Evolutionary conservation across 2,329 filamentous ascomycete species (phyloP).

Genomic region (Curvularia hawaiiensis): DNA sequence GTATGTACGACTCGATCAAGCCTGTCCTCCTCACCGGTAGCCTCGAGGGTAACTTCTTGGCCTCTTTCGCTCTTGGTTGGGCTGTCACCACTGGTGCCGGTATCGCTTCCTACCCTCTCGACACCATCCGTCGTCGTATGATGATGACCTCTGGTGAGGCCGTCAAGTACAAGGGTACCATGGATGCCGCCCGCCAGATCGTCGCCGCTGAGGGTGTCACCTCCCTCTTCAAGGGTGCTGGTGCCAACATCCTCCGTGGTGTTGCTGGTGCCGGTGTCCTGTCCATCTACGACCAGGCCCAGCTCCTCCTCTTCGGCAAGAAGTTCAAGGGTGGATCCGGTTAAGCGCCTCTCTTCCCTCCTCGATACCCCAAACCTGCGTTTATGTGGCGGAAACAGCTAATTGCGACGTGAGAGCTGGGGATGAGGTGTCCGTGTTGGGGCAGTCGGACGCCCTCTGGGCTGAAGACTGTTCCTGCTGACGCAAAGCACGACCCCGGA

Average conservation of each 20-base stretch:
- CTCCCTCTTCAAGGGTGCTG: constrained; percentile 99
- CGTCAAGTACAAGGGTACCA: constrained; percentile 98
- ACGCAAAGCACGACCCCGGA: constrained; percentile 47
- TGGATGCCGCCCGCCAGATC: constrained; percentile 97
- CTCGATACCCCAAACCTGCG: constrained; percentile 44
- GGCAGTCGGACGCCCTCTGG: constrained; percentile 45
- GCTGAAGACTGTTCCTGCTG: constrained; percentile 51
- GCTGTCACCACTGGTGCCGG: constrained; percentile 99
- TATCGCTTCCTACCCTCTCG: constrained; percentile 99
- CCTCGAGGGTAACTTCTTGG: constrained; percentile 98
- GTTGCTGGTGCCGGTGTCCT: constrained; percentile 99
- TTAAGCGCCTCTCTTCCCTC: constrained; percentile 46
- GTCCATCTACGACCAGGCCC: constrained; percentile 99
- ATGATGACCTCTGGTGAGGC: constrained; percentile 98
- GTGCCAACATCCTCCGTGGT: constrained; percentile 99
- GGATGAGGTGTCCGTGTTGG: constrained; percentile 40
- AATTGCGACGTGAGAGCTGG: constrained; percentile 37
- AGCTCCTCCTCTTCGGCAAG: constrained; percentile 99
- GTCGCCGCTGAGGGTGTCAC: constrained; percentile 92
- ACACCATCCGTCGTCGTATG: constrained; percentile 99
- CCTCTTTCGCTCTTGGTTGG: constrained; percentile 99
- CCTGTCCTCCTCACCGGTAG: constrained; percentile 89
- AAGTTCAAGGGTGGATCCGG: constrained; percentile 77
- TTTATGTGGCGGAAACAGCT: constrained; percentile 45
- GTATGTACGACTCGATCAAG: constrained; percentile 99